Evolutionary conservation across 345 rosid species (phyloP), one percentile per base, ranked within the genome.

Genomic region (Aethionema arabicum): DNA sequence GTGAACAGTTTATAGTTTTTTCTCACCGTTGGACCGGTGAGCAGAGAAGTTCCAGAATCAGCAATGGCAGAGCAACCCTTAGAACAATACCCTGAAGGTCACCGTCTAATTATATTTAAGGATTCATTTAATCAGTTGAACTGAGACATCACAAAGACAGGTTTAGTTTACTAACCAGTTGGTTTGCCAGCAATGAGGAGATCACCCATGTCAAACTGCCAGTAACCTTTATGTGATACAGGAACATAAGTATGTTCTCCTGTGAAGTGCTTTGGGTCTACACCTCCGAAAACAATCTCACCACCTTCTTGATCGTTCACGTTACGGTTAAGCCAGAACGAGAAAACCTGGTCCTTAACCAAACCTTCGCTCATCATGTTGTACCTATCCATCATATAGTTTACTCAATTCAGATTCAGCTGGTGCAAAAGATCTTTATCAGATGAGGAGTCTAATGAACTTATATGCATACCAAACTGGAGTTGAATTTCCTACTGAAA

Each of bases 151-250:
- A 41, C 10, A 42, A 51, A 29, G 13, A 43, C 27, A 21, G 27
- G 27, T 21, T 21, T 21, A 21, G 11, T 31, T 35, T 66, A 66
- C 62, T 68, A 72, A 84, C 98, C 96, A 2, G 86, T 88, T 66
- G 96, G 79, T 83, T 81, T 78, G 60, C 89, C 93, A 68, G 77
- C 81, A 66, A 91, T 62, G 61, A 78, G 74, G 66, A 91, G 87
- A 74, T 91, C 95, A 56, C 87, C 92, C 95, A 86, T 82, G 49
- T 91, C 87, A 59, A 91, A 91, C 79, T 88, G 99, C 99, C 99
- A 93, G 57, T 90, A 93, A 60, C 98, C 98, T 74, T 87, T 85
- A 67, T 50, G 82, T 15, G 97, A 82, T 52, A 92, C 97, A 0
- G 97, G 97, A 37, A 89, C 98, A 75, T 77, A 82, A 29, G 93